Evolutionary conservation across 108 stramenopile species (phyloP), one percentile per base, ranked within the genome.

Genomic region (Nitzschia palea): DNA sequence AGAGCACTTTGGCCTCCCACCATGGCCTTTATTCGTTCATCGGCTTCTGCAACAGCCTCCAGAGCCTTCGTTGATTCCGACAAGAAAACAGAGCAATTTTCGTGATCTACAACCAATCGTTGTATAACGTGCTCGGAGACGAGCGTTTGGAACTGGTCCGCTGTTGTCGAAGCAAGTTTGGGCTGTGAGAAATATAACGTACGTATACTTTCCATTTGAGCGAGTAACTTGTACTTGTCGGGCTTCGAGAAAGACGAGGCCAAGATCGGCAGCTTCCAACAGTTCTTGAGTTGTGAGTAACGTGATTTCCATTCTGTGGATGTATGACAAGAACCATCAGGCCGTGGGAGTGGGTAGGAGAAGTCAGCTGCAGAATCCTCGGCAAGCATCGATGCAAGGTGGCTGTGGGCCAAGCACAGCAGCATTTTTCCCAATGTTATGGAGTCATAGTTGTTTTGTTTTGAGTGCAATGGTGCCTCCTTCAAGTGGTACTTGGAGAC

Each of bases 371-470:
- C 44, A 52, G 58, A n/a, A 53, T 65, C 59, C 25, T 74, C 84
- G 51, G 79, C 81, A 29, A 89, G 29, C 10, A 93, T 76, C 33
- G 73, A 36, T 26, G 78, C 59, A 43, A 93, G 72, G 59, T 93
- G 88, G 50, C 85, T 68, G 37, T 84, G 74, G 23, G 88, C 88
- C 29, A 83, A 63, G 27, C 81, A 72, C 47, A 93, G 68, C 14
- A 93, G 45, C 20, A 70, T 75, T 54, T 75, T 73, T 12, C 65
- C 67, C 28, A 68, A 43, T 32, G 65, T 33, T 57, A 69, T 28
- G 26, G 55, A 50, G 25, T 44, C 34, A 3, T 31, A 26, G 22
- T 17, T 35, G 37, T 44, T 58, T 30, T 69, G 47, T 29, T 50
- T 54, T 29, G 43, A 43, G 15, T 34, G 23, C 12, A 54, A 15